phyloP scores from a whole-genome alignment of 1,284 basidiomycete genomes.

The Psilocybe mexicana region DNA sequence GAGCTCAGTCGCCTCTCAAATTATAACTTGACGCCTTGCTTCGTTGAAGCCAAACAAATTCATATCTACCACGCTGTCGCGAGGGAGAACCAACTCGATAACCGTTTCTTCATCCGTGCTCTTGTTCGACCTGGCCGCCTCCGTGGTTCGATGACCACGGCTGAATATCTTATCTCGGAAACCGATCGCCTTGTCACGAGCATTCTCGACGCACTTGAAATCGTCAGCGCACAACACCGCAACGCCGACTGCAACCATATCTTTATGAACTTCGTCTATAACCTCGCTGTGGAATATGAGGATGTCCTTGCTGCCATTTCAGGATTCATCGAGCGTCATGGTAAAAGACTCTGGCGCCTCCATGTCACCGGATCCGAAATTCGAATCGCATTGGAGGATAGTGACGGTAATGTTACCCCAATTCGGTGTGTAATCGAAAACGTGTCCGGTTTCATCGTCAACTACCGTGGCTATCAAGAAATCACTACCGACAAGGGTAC shows the following conservation, averaged over 20 bases:
- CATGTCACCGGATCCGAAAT: slow-evolving; percentile 99
- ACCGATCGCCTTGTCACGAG: slow-evolving; percentile 95
- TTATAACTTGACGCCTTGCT: slow-evolving; percentile 94
- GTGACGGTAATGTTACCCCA: slow-evolving; percentile 89
- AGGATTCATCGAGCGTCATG: slow-evolving; percentile 98
- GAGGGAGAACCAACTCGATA: slow-evolving; percentile 94
- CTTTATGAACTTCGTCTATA: slow-evolving; percentile 98
- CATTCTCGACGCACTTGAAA: slow-evolving; percentile 93
- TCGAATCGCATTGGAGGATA: slow-evolving; percentile 91
- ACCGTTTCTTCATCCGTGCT: slow-evolving; percentile 97
- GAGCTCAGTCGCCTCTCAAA: slow-evolving; percentile 96
- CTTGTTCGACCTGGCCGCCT: slow-evolving; percentile 95
- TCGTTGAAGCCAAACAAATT: slow-evolving; percentile 93
- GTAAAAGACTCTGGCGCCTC: slow-evolving; percentile 96
- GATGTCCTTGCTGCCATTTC: slow-evolving; percentile 95
- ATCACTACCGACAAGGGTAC: slow-evolving; percentile 94
- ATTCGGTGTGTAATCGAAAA: slow-evolving; percentile 99
- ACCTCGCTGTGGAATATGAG: slow-evolving; percentile 92
- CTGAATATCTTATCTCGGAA: slow-evolving; percentile 97
- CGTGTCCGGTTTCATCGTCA: slow-evolving; percentile 98
- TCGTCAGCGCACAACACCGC: slow-evolving; percentile 84
- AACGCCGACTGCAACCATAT: slow-evolving; percentile 96
- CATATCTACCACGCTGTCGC: slow-evolving; percentile 97
- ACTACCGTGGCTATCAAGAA: slow-evolving; percentile 99
- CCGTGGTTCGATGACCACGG: slow-evolving; percentile 87